Percentiles rank a stretch among this genome's conserved stretches.
Evolutionary conservation across 2,329 filamentous ascomycete genomes (phyloP).

Genomic region (Elsinoe fawcettii): DNA sequence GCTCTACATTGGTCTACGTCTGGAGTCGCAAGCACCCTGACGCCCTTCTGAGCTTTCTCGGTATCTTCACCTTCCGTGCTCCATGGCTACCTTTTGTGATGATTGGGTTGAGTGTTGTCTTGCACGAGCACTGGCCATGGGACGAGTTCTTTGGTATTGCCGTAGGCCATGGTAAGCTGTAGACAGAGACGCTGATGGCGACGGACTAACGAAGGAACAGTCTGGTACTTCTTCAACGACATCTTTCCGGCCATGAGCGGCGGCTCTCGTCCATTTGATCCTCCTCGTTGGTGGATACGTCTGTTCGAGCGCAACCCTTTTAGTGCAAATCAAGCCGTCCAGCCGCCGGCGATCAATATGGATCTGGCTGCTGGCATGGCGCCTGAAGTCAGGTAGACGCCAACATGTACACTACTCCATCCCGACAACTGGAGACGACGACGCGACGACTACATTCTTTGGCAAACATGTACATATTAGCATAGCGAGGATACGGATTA

Average conservation of each 20-base stretch:
- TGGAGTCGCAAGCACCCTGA: slow-evolving; percentile 95
- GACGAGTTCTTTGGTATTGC: slow-evolving; percentile 94
- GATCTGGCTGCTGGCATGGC: slow-evolving; percentile 53
- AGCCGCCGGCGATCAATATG: slow-evolving; percentile 47
- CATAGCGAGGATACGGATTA: background rate
- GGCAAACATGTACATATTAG: background rate
- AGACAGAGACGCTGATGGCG: background rate
- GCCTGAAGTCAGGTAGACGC: slow-evolving; percentile 27
- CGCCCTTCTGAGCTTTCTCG: slow-evolving; percentile 71
- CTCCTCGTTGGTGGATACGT: slow-evolving; percentile 81
- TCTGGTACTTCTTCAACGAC: slow-evolving; percentile 98
- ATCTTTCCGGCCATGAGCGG: slow-evolving; percentile 89
- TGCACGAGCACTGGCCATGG: slow-evolving; percentile 83
- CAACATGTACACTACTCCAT: background rate
- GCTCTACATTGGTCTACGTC: slow-evolving; percentile 91
- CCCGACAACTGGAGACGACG: background rate
- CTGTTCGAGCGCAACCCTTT: slow-evolving; percentile 61
- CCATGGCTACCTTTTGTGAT: slow-evolving; percentile 95
- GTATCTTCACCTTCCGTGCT: slow-evolving; percentile 81
- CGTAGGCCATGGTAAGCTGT: slow-evolving; percentile 64
- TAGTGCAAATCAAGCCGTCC: slow-evolving; percentile 24
- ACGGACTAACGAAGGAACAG: slow-evolving; percentile 28
- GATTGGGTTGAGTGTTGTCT: slow-evolving; percentile 83
- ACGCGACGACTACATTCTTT: background rate
- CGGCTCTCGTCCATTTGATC: slow-evolving; percentile 77